Conservation (phyloP, 1,284 basidiomycete genomes). For the Vanrija humicola region DNA sequence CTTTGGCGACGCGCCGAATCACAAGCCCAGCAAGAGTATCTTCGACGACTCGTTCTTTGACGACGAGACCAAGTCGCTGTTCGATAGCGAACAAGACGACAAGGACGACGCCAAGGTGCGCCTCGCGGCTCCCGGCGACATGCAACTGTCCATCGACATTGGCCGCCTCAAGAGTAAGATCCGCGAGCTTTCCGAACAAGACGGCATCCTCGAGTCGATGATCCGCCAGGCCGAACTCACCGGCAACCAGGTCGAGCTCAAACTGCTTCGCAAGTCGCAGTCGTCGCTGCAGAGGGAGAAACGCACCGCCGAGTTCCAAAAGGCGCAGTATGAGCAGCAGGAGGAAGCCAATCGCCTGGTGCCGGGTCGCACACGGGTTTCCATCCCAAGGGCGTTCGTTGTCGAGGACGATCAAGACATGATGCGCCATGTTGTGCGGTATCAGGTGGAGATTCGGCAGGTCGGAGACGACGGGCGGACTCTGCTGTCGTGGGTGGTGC, state of each 20-base stretch:
- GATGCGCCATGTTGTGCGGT: slow-evolving; percentile 83
- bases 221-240: slow-evolving; percentile 92
- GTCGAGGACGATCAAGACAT: slow-evolving; percentile 63
- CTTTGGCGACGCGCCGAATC: neutral
- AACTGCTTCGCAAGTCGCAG: slow-evolving; percentile 74
- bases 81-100: neutral
- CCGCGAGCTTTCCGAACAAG: slow-evolving; percentile 70
- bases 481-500: slow-evolving; percentile 82
- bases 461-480: slow-evolving; percentile 69
- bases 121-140: slow-evolving; percentile 74
- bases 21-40: slow-evolving; percentile 17
- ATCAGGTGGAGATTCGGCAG: slow-evolving; percentile 88
- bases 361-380: slow-evolving; percentile 70
- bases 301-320: slow-evolving; percentile 79
- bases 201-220: slow-evolving; percentile 74
- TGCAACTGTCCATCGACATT: slow-evolving; percentile 80
- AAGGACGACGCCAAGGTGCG: slow-evolving; percentile 55
- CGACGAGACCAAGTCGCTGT: slow-evolving; percentile 49
- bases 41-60: slow-evolving; percentile 42
- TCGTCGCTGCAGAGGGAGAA: slow-evolving; percentile 75
- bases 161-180: slow-evolving; percentile 69
- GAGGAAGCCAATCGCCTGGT: slow-evolving; percentile 77
- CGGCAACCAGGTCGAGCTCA: slow-evolving; percentile 79
- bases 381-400: slow-evolving; percentile 68
- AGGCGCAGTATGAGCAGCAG: slow-evolving; percentile 83